Conservation (phyloP, 176 grass and related monocot genomes). For the Bromus sterilis region DNA sequence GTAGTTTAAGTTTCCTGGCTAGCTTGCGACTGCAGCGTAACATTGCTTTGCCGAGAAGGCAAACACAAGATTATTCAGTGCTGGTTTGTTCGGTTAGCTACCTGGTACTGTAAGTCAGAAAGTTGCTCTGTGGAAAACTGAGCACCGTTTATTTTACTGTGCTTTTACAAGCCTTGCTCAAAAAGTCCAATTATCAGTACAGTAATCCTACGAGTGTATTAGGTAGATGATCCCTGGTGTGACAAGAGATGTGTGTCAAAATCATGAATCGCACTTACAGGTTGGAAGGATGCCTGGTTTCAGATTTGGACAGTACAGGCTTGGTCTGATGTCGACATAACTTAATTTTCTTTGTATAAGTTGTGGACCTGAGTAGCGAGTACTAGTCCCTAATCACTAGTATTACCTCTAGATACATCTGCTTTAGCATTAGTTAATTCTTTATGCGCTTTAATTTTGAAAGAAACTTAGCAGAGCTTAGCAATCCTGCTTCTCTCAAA, state of each 20-base stretch:
- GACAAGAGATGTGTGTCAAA: not conserved
- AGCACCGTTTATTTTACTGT: not conserved
- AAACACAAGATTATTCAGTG: not conserved
- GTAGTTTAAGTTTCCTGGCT: not conserved
- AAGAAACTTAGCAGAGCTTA: not conserved
- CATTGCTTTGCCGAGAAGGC: not conserved
- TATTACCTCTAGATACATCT: no score
- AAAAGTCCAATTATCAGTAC: not conserved
- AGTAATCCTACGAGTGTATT: not conserved
- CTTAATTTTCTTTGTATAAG: no score
- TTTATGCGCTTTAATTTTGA: no score
- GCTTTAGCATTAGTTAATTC: no score
- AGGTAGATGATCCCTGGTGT: not conserved
- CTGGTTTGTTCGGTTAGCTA: not conserved
- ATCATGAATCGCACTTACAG: not conserved
- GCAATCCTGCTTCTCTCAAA: not conserved
- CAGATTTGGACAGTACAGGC: not conserved
- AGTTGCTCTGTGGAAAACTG: not conserved
- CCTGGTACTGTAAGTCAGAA: no score
- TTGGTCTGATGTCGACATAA: not conserved
- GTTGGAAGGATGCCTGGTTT: not conserved
- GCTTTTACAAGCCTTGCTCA: not conserved
- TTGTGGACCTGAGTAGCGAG: not conserved
- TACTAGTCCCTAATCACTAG: not conserved
- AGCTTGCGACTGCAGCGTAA: not conserved